phyloP scores from a whole-genome alignment of 768 basidiomycete species.

The Phallus indusiatus region DNA sequence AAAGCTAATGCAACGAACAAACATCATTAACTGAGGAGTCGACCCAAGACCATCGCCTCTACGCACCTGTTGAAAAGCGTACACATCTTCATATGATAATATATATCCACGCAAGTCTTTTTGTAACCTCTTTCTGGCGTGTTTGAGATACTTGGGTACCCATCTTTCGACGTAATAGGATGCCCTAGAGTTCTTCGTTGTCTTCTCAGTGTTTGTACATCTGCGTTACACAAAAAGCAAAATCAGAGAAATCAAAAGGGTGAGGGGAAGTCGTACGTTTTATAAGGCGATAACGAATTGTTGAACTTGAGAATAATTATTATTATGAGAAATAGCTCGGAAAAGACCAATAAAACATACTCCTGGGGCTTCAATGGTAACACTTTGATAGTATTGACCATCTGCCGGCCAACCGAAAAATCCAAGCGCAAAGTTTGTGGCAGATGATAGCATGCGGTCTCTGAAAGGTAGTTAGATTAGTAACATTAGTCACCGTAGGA shows the following conservation, averaged over 20 bases:
- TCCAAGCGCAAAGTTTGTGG: conserved; percentile 42
- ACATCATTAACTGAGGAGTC: neutral
- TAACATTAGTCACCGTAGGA: neutral
- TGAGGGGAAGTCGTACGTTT: conserved; percentile 40
- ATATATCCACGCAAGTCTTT: conserved; percentile 50
- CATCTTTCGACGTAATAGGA: conserved; percentile 51
- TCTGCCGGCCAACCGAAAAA: conserved; percentile 41
- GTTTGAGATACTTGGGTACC: conserved; percentile 60
- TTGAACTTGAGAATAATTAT: conserved; percentile 43
- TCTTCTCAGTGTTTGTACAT: conserved; percentile 51
- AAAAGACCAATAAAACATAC: conserved; percentile 16
- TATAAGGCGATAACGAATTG: conserved; percentile 80
- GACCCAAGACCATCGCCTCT: neutral
- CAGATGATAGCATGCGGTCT: conserved; percentile 44
- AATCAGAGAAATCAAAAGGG: neutral
- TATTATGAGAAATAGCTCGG: neutral
- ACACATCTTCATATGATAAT: conserved; percentile 59
- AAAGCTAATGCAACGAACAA: conserved; percentile 28
- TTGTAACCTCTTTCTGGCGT: conserved; percentile 53
- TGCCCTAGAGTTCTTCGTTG: conserved; percentile 45
- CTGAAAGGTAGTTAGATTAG: conserved; percentile 11
- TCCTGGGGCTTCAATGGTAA: conserved; percentile 29
- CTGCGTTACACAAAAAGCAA: conserved; percentile 18
- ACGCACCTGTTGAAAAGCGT: conserved; percentile 55
- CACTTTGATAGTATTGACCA: conserved; percentile 35